phyloP scores from a whole-genome alignment of 2,329 filamentous ascomycete species.

The Leptodontidium sp. region DNA sequence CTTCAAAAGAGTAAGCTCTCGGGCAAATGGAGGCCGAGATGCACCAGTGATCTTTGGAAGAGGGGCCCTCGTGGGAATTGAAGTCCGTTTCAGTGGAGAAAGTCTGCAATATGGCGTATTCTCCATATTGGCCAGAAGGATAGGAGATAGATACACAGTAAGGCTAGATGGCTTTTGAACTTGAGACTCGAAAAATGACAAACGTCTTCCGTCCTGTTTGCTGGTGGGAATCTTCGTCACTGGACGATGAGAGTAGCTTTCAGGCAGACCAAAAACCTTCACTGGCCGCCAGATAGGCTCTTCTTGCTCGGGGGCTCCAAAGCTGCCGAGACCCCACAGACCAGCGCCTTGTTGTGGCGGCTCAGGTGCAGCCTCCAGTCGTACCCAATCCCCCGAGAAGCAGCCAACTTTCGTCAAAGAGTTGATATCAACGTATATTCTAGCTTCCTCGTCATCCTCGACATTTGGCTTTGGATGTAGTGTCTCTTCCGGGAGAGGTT shows the following conservation, averaged over 20 bases:
- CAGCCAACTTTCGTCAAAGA: constrained; percentile 90
- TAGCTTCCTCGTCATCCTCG: constrained; percentile 86
- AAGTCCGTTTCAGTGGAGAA: constrained; percentile 67
- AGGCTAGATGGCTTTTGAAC: constrained; percentile 66
- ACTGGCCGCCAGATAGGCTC: constrained; percentile 79
- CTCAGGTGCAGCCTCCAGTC: constrained; percentile 79
- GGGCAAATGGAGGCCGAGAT: constrained; percentile 65
- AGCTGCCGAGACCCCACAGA: constrained; percentile 72
- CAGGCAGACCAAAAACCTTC: constrained; percentile 88
- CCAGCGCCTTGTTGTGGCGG: constrained; percentile 73
- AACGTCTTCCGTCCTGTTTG: constrained; percentile 58
- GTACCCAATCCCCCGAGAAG: constrained; percentile 97
- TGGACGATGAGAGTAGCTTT: constrained; percentile 69
- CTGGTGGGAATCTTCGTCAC: constrained; percentile 68
- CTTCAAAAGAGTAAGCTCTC: constrained; percentile 87
- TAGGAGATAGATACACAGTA: constrained; percentile 79
- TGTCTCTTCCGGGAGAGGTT: constrained; percentile 75
- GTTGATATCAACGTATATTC: constrained; percentile 89
- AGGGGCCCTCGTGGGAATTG: constrained; percentile 58
- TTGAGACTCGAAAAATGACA: constrained; percentile 74
- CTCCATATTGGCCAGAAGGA: constrained; percentile 86
- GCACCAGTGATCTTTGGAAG: constrained; percentile 64
- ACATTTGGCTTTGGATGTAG: constrained; percentile 82
- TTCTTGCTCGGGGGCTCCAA: constrained; percentile 68
- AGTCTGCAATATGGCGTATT: constrained; percentile 81